Base-by-base conservation (phyloP, 1,284 basidiomycete genomes). In the Prillingera fragicola region DNA sequence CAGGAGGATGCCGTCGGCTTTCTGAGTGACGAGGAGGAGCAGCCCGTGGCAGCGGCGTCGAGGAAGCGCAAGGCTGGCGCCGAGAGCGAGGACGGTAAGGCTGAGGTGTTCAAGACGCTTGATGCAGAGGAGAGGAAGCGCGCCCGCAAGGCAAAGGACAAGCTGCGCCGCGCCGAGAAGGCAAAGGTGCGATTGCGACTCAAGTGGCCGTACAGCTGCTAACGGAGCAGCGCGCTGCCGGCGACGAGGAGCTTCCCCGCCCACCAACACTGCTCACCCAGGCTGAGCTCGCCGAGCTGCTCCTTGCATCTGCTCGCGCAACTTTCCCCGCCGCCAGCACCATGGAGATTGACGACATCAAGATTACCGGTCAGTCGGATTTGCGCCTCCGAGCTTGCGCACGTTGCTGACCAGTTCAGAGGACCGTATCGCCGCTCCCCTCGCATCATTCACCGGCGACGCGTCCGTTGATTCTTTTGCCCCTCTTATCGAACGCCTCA, bases 271-370 rank as follows among this genome's bases (percentile, higher is more conserved):
- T 59, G 28, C 44, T 63, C 15, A 15, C 40, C 5, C 40, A 48
- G 6, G 41, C 42, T 3, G 54, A 61, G 13, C 41, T 66, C 12
- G 58, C 57, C 0, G 38, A 46, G 2, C 35, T 63, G 8, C 52
- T 69, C 9, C 58, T 65, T 12, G 33, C 51, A 0, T 62, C 59
- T 0, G 56, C 60, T 23, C 44, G 60, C n/a, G 62, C 65, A 28
- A 57, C 64, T 5, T 64, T 59, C 41, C 59, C 64, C 3, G 49
- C 59, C 8, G 58, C 62, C 7, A 62, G 57, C 14, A 46, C 59
- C 14, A 68, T 71, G 56, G 69, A 71, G 53, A 53, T 71, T 28
- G 65, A 63, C 6, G 68, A 70, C 38, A 39, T 63, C 14, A 45
- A 48, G 5, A 55, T 69, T 10, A 58, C 62, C 5, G 42, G 63